Base-by-base conservation (phyloP, 768 basidiomycete species). In the Tricholoma sp. region DNA sequence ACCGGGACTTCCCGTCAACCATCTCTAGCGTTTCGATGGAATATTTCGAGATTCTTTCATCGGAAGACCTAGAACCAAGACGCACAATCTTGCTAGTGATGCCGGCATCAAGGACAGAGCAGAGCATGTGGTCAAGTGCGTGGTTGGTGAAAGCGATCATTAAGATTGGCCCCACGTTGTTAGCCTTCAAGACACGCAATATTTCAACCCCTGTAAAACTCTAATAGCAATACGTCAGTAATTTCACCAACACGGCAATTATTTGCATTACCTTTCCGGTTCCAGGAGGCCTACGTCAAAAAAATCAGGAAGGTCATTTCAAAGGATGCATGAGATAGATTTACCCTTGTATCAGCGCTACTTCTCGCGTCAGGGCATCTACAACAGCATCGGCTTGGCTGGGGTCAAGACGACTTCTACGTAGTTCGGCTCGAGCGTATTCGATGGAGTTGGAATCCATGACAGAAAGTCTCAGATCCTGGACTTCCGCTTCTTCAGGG, bases 91-190 rank as follows among this genome's bases (percentile, higher is more conserved):
- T 79, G 0, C 71, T 67, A 0, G 88, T 89, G 60, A 91, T 88
- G 0, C 69, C 66, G 0, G 79, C 80, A 60, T 91, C 86, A 0
- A 91, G 75, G 3, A 90, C 79, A 0, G 82, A 82, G 4, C 71
- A 72, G 1, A 91, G 71, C 71, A 91, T 79, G 60, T 90, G 86
- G 57, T 91, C 89, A 2, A 91, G 75, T 0, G 89, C 89, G 45
- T 91, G 90, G 61, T 91, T 91, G 0, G 89, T 91, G 69, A 84
- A 89, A 0, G 88, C 76, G 32, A 79, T 79, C 71, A 77, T 67
- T 8, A 79, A 63, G 52, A 88, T 83, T 0, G 82, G 86, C 1
- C 73, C 69, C 52, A 84, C 68, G 5, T 50, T 8, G 18, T 10
- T 74, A 59, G 63, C 81, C 83, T 1, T 66, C n/a, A 91, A 71